A percentile compares a stretch with the other conserved stretches of the same genome.
phyloP scores from a whole-genome alignment of 2,329 filamentous ascomycete genomes.

The Sporothrix globosa region DNA sequence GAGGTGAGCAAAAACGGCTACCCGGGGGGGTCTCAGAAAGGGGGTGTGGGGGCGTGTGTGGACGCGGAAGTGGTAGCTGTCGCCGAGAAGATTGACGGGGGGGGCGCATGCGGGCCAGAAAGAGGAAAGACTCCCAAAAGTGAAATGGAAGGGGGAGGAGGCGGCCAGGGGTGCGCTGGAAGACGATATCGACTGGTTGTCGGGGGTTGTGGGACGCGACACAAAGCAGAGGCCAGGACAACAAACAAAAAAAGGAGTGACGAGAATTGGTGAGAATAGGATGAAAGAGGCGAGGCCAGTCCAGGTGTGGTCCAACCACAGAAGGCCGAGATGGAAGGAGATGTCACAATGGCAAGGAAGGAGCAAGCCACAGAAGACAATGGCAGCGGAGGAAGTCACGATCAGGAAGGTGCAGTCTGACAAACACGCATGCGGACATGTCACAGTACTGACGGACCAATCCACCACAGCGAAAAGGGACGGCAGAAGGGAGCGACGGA shows the following conservation, averaged over 20 bases:
- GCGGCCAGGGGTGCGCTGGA: slow-evolving; percentile 15
- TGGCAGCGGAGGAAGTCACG: background rate
- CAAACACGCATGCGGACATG: background rate
- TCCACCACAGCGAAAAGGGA: too few species aligned
- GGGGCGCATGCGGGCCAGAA: background rate
- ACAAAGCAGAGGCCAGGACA: background rate
- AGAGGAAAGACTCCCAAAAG: slow-evolving; percentile 1
- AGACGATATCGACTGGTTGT: slow-evolving; percentile 26
- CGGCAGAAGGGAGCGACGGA: background rate
- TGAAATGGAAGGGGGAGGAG: slow-evolving; percentile 28
- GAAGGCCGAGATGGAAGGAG: slow-evolving; percentile 15
- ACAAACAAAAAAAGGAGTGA: background rate
- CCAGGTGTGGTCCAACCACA: slow-evolving; percentile 2
- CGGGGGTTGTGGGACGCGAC: slow-evolving; percentile 22
- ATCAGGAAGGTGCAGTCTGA: background rate
- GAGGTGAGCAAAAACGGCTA: slow-evolving; percentile 22
- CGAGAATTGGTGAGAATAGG: background rate
- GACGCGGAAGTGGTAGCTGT: slow-evolving; percentile 27
- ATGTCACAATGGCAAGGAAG: slow-evolving; percentile 17
- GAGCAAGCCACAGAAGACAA: background rate
- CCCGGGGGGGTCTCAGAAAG: slow-evolving; percentile 14
- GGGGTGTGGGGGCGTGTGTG: slow-evolving; percentile 29
- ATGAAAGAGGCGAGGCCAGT: background rate
- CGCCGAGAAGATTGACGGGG: slow-evolving; percentile 24
- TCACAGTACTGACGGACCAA: background rate